A percentile compares a stretch with the other conserved stretches of the same genome.
These are phyloP conservation scores for Eucalyptus cloeziana DNA, from an alignment of 345 rosid genomes.

Conservation along the genomic window DNA sequence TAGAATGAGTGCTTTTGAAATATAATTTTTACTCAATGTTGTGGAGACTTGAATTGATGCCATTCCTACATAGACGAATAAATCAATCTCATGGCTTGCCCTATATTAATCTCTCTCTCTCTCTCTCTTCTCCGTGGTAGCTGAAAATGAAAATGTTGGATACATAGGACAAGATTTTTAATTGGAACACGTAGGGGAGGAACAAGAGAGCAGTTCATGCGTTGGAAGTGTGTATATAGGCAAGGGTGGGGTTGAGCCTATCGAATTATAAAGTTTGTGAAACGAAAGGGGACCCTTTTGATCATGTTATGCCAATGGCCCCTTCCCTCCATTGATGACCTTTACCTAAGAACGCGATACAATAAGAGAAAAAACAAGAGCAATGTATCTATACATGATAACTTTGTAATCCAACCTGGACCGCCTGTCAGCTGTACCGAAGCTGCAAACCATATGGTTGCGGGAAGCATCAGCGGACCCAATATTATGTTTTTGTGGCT, in stretches of 20 bases:
- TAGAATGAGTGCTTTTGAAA: background rate
- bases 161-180: background rate
- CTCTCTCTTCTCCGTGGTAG: background rate
- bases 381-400: background rate
- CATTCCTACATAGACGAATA: background rate
- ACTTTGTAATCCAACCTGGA: background rate
- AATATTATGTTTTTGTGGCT: background rate
- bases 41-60: background rate
- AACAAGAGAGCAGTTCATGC: background rate
- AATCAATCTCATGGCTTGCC: background rate
- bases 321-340: background rate
- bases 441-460: background rate
- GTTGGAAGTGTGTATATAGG: background rate
- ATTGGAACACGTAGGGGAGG: background rate
- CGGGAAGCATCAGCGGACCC: background rate
- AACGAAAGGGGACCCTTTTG: background rate
- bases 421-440: constrained; percentile 10
- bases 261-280: background rate
- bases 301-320: background rate
- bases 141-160: background rate
- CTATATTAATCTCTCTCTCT: background rate
- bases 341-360: background rate
- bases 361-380: background rate
- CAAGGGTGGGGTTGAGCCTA: background rate
- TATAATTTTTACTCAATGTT: background rate